Percentiles rank a stretch among this genome's conserved stretches.
phyloP scores from a whole-genome alignment of 139 green algal species.

The Dunaliella primolecta region DNA sequence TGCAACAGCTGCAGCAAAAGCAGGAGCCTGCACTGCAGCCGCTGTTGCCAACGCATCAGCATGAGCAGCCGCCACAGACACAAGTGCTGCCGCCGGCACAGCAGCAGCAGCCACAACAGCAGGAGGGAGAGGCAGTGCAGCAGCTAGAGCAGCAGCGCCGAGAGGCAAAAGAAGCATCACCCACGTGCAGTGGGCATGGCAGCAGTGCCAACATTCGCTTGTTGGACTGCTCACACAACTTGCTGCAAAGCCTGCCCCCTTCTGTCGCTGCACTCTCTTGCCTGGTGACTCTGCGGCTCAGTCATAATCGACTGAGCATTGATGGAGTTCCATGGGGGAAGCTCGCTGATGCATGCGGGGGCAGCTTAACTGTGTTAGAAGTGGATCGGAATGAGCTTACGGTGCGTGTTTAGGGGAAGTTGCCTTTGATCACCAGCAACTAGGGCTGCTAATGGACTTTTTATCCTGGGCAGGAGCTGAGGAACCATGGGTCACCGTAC shows the following conservation, averaged over 20 bases:
- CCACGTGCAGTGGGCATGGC: background rate
- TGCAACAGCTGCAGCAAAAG: background rate
- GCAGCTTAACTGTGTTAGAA: background rate
- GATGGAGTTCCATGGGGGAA: background rate
- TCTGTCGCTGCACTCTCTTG: constrained; percentile 23
- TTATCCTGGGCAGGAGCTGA: no score
- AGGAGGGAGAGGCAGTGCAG: background rate
- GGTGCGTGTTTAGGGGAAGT: background rate
- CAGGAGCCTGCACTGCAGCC: background rate
- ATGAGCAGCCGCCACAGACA: background rate
- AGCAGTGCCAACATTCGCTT: constrained; percentile 18
- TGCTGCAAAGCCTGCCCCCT: constrained; percentile 28
- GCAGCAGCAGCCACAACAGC: background rate
- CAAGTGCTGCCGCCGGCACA: no score
- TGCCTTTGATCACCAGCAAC: no score
- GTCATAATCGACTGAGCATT: constrained; percentile 20
- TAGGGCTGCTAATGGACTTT: no score
- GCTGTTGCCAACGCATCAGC: background rate
- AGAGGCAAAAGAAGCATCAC: background rate
- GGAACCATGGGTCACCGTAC: no score
- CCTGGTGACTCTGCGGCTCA: constrained; percentile 45
- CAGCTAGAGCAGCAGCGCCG: background rate
- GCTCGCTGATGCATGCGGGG: background rate
- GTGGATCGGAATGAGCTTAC: constrained; percentile 13
- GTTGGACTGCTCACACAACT: constrained; percentile 46